Conservation (phyloP, 352 stramenopile species). For the Phytophthora cryptogea region DNA sequence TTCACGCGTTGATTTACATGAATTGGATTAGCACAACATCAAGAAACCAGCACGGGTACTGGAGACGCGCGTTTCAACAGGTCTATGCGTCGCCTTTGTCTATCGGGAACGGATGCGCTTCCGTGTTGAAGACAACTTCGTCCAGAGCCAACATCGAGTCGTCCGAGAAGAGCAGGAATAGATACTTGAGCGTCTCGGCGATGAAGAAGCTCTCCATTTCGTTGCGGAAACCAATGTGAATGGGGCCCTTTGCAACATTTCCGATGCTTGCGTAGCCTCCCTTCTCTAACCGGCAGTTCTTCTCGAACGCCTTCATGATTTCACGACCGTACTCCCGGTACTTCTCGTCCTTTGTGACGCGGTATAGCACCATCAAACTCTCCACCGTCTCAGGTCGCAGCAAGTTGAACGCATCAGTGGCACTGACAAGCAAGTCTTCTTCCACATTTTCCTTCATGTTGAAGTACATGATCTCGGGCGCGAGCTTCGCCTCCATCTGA, state of each 20-base stretch:
- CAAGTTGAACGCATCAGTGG: slow-evolving; percentile 78
- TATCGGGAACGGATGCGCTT: slow-evolving; percentile 85
- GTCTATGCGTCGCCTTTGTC: slow-evolving; percentile 25
- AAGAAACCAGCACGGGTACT: slow-evolving; percentile 13
- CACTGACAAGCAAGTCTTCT: slow-evolving; percentile 58
- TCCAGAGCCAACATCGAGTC: slow-evolving; percentile 81
- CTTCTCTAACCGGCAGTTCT: slow-evolving; percentile 63
- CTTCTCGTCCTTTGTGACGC: slow-evolving; percentile 87
- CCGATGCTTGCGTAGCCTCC: slow-evolving; percentile 69
- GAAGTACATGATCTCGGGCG: slow-evolving; percentile 88
- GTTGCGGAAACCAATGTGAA: slow-evolving; percentile 52
- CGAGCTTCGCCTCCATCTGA: slow-evolving; percentile 78
- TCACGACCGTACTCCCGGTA: slow-evolving; percentile 85
- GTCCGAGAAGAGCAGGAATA: slow-evolving; percentile 92
- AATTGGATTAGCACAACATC: slow-evolving; percentile 11
- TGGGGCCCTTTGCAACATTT: slow-evolving; percentile 56
- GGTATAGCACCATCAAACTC: slow-evolving; percentile 92
- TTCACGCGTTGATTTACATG: slow-evolving; percentile 15
- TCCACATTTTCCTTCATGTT: slow-evolving; percentile 52
- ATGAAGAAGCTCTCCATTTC: slow-evolving; percentile 94
- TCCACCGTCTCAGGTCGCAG: slow-evolving; percentile 93
- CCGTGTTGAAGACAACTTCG: slow-evolving; percentile 90
- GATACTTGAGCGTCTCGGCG: slow-evolving; percentile 94
- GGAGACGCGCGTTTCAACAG: slow-evolving; percentile 20
- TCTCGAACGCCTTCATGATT: slow-evolving; percentile 90